phyloP scores from a whole-genome alignment of 305 asterid genomes.

The Galium porrigens region DNA sequence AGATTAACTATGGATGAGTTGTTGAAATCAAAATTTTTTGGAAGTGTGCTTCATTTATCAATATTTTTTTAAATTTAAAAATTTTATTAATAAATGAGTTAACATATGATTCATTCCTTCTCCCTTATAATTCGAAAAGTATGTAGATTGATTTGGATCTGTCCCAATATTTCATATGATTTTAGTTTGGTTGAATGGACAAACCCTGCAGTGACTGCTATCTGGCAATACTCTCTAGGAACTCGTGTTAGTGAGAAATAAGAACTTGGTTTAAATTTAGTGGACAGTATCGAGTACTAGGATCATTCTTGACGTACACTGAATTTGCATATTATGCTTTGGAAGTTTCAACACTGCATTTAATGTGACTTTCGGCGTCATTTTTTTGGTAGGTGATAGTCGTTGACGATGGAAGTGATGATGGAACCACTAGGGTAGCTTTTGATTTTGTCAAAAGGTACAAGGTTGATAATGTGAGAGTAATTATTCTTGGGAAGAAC shows the following conservation, averaged over 20 bases:
- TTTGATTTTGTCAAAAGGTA: slow-evolving; percentile 72
- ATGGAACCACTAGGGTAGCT: slow-evolving; percentile 77
- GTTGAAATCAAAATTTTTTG: neutral
- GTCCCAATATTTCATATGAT: neutral
- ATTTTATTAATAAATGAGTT: neutral
- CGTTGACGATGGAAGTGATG: slow-evolving; percentile 91
- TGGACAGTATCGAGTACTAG: neutral
- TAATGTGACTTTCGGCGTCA: slow-evolving; percentile 6
- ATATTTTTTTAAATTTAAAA: neutral
- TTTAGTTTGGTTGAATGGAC: neutral
- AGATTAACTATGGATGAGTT: neutral
- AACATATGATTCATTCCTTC: neutral
- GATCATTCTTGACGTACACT: neutral
- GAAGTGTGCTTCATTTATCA: no score
- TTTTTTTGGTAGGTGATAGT: slow-evolving; percentile 58
- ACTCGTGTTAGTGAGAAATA: neutral
- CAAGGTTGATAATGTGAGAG: slow-evolving; percentile 61
- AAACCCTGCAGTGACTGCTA: neutral
- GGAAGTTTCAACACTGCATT: neutral
- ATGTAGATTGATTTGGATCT: neutral
- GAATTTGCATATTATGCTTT: neutral
- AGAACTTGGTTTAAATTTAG: neutral
- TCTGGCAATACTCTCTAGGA: neutral
- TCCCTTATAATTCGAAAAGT: neutral
- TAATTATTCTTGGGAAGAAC: slow-evolving; percentile 70